A percentile compares a stretch with the other conserved stretches of the same genome.
Conservation (phyloP, 164 flowering plant species). For the Berberis vulgaris region DNA sequence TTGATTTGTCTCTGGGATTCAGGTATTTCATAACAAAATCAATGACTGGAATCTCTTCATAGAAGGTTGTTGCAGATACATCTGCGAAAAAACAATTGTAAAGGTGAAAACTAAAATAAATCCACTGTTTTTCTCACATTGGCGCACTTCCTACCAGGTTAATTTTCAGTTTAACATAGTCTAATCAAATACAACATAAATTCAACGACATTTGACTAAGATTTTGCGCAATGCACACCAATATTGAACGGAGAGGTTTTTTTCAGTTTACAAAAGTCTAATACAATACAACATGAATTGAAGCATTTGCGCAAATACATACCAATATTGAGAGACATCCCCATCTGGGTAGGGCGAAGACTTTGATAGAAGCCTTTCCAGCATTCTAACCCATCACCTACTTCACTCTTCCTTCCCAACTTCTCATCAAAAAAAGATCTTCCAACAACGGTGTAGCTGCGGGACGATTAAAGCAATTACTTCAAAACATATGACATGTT, state of each 20-base stretch:
- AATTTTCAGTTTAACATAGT: too few relatives aligned
- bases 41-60: conserved; percentile 43
- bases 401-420: conserved; percentile 23
- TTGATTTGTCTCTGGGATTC: conserved; percentile 18
- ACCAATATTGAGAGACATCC: conserved; percentile 75
- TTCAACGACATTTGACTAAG: too few relatives aligned
- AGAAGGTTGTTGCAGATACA: conserved; percentile 63
- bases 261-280: neutral
- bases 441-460: conserved; percentile 41
- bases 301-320: neutral
- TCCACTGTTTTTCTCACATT: too few relatives aligned
- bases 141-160: too few relatives aligned
- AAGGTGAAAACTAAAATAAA: too few relatives aligned
- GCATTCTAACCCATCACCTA: conserved; percentile 58
- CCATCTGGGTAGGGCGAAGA: conserved; percentile 82
- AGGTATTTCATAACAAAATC: conserved; percentile 35
- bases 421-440: conserved; percentile 43
- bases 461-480: neutral
- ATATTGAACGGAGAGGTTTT: neutral
- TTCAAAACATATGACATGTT: neutral
- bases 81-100: conserved; percentile 31
- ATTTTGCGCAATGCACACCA: too few relatives aligned
- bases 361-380: conserved; percentile 79
- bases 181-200: too few relatives aligned
- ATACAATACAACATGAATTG: neutral